phyloP scores from a whole-genome alignment of 768 basidiomycete species.

The Pleurotus tuoliensis region DNA sequence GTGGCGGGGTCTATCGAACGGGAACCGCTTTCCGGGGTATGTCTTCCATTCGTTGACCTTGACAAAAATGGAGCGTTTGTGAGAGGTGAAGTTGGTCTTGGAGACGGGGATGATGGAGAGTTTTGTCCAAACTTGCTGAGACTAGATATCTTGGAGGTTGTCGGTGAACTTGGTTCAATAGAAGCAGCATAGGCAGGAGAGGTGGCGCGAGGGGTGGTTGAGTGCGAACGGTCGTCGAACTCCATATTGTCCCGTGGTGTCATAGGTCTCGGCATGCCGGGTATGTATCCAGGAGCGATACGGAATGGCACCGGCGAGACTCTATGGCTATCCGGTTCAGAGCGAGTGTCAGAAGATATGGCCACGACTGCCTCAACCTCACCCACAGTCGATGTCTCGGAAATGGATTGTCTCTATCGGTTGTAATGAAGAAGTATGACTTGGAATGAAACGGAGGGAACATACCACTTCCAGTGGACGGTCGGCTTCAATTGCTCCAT shows the following conservation, averaged over 20 bases:
- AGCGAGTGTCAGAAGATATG: slow-evolving; percentile 58
- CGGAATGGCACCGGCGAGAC: slow-evolving; percentile 48
- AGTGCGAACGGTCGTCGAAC: slow-evolving; percentile 65
- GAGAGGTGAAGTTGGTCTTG: slow-evolving; percentile 46
- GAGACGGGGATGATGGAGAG: slow-evolving; percentile 43
- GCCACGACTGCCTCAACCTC: slow-evolving; percentile 66
- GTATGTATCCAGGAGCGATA: slow-evolving; percentile 76
- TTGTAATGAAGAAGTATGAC: slow-evolving; percentile 6
- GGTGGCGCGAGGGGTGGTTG: slow-evolving; percentile 77
- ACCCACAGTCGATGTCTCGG: slow-evolving; percentile 30
- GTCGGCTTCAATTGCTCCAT: slow-evolving; percentile 1
- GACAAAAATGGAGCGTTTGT: slow-evolving; percentile 46
- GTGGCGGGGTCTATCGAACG: slow-evolving; percentile 29
- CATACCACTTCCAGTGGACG: slow-evolving; percentile 24
- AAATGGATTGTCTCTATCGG: slow-evolving; percentile 28
- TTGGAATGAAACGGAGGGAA: slow-evolving; percentile 16
- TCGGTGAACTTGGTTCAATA: slow-evolving; percentile 25
- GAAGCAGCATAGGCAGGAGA: slow-evolving; percentile 47
- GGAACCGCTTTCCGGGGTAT: slow-evolving; percentile 53
- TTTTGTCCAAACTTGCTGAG: slow-evolving; percentile 53
- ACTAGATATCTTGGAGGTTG: slow-evolving; percentile 29
- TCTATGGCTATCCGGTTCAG: slow-evolving; percentile 47
- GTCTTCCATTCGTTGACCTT: slow-evolving; percentile 61
- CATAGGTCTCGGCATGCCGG: slow-evolving; percentile 89
- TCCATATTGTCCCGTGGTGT: slow-evolving; percentile 75